Conservation (phyloP, 2,329 filamentous ascomycete genomes). For the Coniochaeta prunicola region DNA sequence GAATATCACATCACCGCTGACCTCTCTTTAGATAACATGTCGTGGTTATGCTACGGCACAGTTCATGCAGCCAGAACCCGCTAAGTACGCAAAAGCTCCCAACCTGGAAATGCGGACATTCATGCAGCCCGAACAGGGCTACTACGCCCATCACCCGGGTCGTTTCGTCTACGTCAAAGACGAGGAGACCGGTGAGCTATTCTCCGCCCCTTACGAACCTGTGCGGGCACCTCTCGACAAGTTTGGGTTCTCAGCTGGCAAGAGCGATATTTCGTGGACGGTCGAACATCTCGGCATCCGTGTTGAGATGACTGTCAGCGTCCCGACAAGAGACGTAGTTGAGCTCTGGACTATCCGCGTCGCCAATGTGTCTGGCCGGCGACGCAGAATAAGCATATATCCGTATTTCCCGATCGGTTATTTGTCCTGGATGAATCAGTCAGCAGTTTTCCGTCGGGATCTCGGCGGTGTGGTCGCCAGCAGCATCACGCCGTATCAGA, state of each 20-base stretch:
- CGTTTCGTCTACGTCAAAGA: constrained; percentile 54
- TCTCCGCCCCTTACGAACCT: constrained; percentile 50
- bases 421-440: constrained; percentile 57
- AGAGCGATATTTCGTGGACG: constrained; percentile 47
- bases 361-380: constrained; percentile 36
- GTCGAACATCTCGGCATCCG: constrained; percentile 42
- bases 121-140: constrained; percentile 54
- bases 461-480: constrained; percentile 42
- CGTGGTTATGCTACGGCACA: constrained; percentile 51
- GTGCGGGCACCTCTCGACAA: constrained; percentile 38
- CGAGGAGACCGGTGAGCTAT: constrained; percentile 40
- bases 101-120: constrained; percentile 52
- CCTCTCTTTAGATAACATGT: constrained; percentile 38
- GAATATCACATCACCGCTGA: not conserved
- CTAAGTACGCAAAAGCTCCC: constrained; percentile 52
- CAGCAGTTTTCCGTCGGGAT: constrained; percentile 41
- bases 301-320: constrained; percentile 41
- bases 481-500: constrained; percentile 50
- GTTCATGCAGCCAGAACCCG: constrained; percentile 54
- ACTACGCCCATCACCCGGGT: constrained; percentile 51
- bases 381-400: constrained; percentile 42
- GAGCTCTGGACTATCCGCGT: constrained; percentile 49
- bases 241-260: constrained; percentile 47
- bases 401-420: constrained; percentile 53
- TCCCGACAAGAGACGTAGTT: constrained; percentile 46